These are phyloP conservation scores for Luzula sylvatica DNA, from an alignment of 176 grass and related monocot genomes.

Conservation along the genomic window DNA sequence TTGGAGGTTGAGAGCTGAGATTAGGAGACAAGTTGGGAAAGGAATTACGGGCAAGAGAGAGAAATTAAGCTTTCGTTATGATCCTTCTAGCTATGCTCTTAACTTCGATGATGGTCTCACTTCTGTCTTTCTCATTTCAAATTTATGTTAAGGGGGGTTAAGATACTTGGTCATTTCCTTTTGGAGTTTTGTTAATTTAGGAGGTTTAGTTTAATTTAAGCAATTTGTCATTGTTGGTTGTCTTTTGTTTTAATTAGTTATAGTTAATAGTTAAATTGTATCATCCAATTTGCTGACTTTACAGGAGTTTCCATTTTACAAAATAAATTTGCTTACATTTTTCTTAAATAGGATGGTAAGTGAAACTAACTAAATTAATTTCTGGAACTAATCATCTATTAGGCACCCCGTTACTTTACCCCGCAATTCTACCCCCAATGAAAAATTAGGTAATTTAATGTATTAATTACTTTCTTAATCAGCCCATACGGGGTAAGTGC, in stretches of 20 bases:
- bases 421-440: no score
- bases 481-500: no score
- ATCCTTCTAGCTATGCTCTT: constrained; percentile 88
- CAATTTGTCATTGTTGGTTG: background rate
- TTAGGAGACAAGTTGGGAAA: constrained; percentile 45
- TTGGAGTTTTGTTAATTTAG: background rate
- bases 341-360: no score
- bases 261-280: background rate
- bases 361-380: no score
- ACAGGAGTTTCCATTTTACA: no score
- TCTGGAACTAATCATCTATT: no score
- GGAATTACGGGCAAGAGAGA: constrained; percentile 24
- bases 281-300: no score
- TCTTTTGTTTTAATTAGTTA: background rate
- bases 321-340: no score
- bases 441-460: no score
- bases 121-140: constrained; percentile 19
- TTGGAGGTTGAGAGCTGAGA: constrained; percentile 54
- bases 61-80: constrained; percentile 80
- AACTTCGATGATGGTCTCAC: constrained; percentile 78
- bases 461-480: no score
- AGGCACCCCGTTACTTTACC: no score
- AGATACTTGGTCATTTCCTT: background rate
- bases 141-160: background rate
- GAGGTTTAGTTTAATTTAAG: background rate